Conservation (phyloP, 1,139 yeast species). For the Scheffersomyces titani region DNA sequence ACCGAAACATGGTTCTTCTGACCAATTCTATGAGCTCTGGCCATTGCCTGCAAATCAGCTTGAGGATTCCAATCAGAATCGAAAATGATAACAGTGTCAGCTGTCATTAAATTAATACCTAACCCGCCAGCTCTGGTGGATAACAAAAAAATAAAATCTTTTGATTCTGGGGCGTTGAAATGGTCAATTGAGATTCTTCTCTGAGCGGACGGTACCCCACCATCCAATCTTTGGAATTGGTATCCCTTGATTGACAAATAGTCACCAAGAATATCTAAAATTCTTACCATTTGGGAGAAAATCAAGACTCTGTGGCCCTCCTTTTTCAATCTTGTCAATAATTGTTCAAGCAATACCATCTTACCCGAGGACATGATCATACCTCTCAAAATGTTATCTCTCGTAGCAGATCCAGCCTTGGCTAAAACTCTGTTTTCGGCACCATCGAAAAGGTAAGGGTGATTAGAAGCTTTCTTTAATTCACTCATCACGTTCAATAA, state of each 20-base stretch:
- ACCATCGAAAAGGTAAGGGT: slow-evolving; percentile 91
- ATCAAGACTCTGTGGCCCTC: slow-evolving; percentile 97
- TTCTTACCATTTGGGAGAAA: slow-evolving; percentile 96
- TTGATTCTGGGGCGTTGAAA: slow-evolving; percentile 90
- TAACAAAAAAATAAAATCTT: slow-evolving; percentile 86
- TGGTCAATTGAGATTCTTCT: slow-evolving; percentile 95
- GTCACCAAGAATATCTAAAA: slow-evolving; percentile 93
- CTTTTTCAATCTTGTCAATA: slow-evolving; percentile 76
- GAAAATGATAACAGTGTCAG: slow-evolving; percentile 95
- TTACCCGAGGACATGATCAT: slow-evolving; percentile 97
- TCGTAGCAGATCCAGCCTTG: slow-evolving; percentile 57
- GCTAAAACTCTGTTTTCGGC: slow-evolving; percentile 84
- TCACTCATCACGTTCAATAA: slow-evolving; percentile 92
- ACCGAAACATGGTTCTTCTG: slow-evolving; percentile 98
- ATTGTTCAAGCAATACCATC: slow-evolving; percentile 92
- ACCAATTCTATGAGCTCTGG: slow-evolving; percentile 98
- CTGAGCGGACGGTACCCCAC: slow-evolving; percentile 93
- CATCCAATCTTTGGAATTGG: slow-evolving; percentile 90
- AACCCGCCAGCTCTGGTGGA: slow-evolving; percentile 99
- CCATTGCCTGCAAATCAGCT: slow-evolving; percentile 99
- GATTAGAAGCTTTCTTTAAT: slow-evolving; percentile 94
- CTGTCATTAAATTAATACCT: slow-evolving; percentile 97
- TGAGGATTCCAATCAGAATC: slow-evolving; percentile 99
- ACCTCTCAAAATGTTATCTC: slow-evolving; percentile 85
- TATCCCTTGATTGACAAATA: slow-evolving; percentile 88